phyloP scores from a whole-genome alignment of 495 filamentous ascomycete species.

The Chaetomidium leptoderma region DNA sequence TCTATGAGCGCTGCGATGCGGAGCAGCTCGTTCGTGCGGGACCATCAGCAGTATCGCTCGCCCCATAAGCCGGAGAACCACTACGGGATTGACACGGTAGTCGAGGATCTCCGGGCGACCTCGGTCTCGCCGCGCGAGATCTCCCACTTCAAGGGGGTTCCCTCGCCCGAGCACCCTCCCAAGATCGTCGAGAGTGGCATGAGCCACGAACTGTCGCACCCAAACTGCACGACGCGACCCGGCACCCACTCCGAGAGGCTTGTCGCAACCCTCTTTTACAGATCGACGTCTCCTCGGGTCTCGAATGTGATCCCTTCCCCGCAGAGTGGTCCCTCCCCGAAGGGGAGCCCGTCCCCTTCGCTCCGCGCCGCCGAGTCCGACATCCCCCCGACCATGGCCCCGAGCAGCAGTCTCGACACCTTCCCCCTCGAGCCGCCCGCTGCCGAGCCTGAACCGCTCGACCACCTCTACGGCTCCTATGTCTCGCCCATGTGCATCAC shows the following conservation, averaged over 20 bases:
- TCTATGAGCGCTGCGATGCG: slow-evolving; percentile 50
- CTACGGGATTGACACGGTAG: slow-evolving; percentile 52
- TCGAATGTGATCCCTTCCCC: slow-evolving; percentile 35
- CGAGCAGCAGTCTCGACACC: slow-evolving; percentile 61
- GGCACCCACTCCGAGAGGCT: slow-evolving; percentile 44
- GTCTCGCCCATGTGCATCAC: slow-evolving; percentile 77
- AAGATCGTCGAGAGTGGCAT: slow-evolving; percentile 54
- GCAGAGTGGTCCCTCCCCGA: slow-evolving; percentile 25
- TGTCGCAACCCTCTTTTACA: slow-evolving; percentile 68
- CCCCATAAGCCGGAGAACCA: slow-evolving; percentile 49
- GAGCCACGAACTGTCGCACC: slow-evolving; percentile 53
- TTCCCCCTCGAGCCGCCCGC: slow-evolving; percentile 68
- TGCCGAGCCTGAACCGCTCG: slow-evolving; percentile 58
- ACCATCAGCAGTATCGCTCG: slow-evolving; percentile 71
- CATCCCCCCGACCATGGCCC: slow-evolving; percentile 53
- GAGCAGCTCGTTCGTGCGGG: slow-evolving; percentile 64
- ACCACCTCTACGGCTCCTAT: slow-evolving; percentile 71
- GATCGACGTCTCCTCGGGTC: slow-evolving; percentile 40
- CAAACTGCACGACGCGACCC: slow-evolving; percentile 48
- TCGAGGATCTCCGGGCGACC: slow-evolving; percentile 43
- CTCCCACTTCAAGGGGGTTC: slow-evolving; percentile 50
- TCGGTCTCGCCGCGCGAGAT: slow-evolving; percentile 35
- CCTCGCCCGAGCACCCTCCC: slow-evolving; percentile 47
- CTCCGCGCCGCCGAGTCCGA: slow-evolving; percentile 37
- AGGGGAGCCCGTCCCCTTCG: slow-evolving; percentile 25